Conservation (phyloP, 495 filamentous ascomycete genomes). For the Tuber melanosporum region DNA sequence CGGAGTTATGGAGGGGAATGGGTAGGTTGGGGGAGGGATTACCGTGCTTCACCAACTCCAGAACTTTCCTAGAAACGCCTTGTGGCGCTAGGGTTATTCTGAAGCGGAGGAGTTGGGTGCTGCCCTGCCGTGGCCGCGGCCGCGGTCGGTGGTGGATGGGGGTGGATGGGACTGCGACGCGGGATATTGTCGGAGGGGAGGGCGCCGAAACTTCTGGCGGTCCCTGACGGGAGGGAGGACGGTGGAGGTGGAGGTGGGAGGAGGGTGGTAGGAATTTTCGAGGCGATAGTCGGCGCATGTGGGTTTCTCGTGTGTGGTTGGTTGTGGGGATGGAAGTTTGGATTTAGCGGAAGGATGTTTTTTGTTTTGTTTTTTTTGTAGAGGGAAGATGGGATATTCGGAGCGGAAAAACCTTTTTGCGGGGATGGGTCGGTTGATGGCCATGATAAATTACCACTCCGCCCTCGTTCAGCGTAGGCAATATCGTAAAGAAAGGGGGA, state of each 20-base stretch:
- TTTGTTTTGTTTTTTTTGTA: background rate
- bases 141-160: too few relatives aligned
- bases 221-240: background rate
- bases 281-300: background rate
- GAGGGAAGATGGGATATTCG: too few relatives aligned
- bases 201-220: too few relatives aligned
- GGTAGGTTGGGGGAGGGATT: background rate
- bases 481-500: too few relatives aligned
- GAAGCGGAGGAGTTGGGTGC: background rate
- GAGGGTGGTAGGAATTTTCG: background rate
- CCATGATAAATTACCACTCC: too few relatives aligned
- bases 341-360: background rate
- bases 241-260: background rate
- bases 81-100: background rate
- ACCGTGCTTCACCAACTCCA: background rate
- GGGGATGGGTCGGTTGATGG: too few relatives aligned
- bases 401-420: background rate
- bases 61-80: background rate
- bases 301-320: background rate
- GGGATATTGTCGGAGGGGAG: background rate
- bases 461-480: too few relatives aligned
- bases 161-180: background rate
- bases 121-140: too few relatives aligned
- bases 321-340: too few relatives aligned
- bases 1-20: background rate